A percentile compares a stretch with the other conserved stretches of the same genome.
Conservation (phyloP, 2,329 filamentous ascomycete species). For the Colletotrichum kahawae region DNA sequence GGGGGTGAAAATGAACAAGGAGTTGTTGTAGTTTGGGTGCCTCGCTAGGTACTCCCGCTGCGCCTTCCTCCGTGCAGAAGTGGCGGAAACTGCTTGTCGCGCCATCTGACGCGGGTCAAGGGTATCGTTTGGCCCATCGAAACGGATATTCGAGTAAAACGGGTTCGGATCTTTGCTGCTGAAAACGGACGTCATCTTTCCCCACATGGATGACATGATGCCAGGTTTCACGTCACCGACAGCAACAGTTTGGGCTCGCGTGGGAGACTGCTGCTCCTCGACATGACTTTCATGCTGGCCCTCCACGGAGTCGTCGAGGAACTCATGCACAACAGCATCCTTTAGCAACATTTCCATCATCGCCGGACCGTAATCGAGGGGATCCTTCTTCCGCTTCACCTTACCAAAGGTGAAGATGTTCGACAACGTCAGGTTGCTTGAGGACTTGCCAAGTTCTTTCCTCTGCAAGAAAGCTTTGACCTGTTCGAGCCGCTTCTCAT, state of each 20-base stretch:
- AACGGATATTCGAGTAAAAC: slow-evolving; percentile 80
- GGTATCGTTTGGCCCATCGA: slow-evolving; percentile 77
- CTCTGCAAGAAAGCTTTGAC: slow-evolving; percentile 93
- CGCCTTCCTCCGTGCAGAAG: slow-evolving; percentile 81
- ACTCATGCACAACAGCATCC: slow-evolving; percentile 93
- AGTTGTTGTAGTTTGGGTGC: slow-evolving; percentile 91
- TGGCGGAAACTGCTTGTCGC: slow-evolving; percentile 84
- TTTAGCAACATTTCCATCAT: slow-evolving; percentile 97
- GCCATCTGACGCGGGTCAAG: slow-evolving; percentile 88
- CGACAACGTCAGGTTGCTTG: slow-evolving; percentile 77
- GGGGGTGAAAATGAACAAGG: slow-evolving; percentile 85
- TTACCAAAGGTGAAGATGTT: slow-evolving; percentile 71
- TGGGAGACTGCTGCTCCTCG: slow-evolving; percentile 38
- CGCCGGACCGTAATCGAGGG: slow-evolving; percentile 88
- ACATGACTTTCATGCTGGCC: slow-evolving; percentile 37
- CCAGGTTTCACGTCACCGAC: slow-evolving; percentile 60
- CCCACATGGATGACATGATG: slow-evolving; percentile 65
- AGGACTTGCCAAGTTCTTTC: slow-evolving; percentile 78
- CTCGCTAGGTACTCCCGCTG: slow-evolving; percentile 89
- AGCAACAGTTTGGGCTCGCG: slow-evolving; percentile 33
- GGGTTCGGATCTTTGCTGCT: slow-evolving; percentile 84
- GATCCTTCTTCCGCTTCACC: slow-evolving; percentile 71
- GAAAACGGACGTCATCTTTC: slow-evolving; percentile 59
- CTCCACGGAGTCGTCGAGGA: slow-evolving; percentile 77
- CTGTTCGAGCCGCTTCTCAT: slow-evolving; percentile 96